These are phyloP conservation scores for Aspergillus bertholletiae DNA, from an alignment of 495 filamentous ascomycete species.

Conservation along the genomic window DNA sequence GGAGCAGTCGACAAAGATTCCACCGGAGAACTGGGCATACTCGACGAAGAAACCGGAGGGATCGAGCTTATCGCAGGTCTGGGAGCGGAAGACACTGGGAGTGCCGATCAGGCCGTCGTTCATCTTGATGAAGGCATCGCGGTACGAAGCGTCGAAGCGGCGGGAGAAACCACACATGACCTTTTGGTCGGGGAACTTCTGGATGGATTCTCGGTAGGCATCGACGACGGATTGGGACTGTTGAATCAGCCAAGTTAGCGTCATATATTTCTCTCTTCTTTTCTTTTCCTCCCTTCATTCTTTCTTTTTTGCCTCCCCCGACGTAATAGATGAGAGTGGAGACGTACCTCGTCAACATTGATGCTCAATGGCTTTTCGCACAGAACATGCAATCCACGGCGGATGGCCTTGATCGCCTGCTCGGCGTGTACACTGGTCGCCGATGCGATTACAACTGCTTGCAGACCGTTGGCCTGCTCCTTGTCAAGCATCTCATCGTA, in stretches of 20 bases:
- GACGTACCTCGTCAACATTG: slow-evolving; percentile 41
- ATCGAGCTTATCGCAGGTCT: slow-evolving; percentile 57
- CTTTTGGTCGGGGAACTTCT: slow-evolving; percentile 43
- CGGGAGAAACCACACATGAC: slow-evolving; percentile 54
- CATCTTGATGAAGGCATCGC: slow-evolving; percentile 22
- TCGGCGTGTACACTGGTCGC: slow-evolving; percentile 36
- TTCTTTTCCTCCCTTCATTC: too few relatives aligned
- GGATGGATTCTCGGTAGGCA: slow-evolving; percentile 25
- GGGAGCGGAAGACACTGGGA: slow-evolving; percentile 50
- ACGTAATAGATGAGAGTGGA: background rate
- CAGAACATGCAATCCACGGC: slow-evolving; percentile 42
- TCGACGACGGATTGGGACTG: slow-evolving; percentile 46
- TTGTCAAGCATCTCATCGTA: slow-evolving; percentile 46
- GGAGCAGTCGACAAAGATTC: slow-evolving; percentile 61
- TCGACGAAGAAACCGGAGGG: slow-evolving; percentile 53
- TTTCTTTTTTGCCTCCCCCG: too few relatives aligned
- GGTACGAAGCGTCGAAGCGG: too few relatives aligned
- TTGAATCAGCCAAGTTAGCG: too few relatives aligned
- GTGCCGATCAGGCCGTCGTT: slow-evolving; percentile 33
- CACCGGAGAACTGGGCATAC: slow-evolving; percentile 53
- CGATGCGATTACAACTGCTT: slow-evolving; percentile 45
- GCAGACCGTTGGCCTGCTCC: slow-evolving; percentile 34
- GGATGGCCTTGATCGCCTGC: slow-evolving; percentile 5
- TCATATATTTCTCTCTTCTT: too few relatives aligned
- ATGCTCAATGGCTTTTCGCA: slow-evolving; percentile 51